Evolutionary conservation across 495 filamentous ascomycete species (phyloP), one percentile per base, ranked within the genome.

Genomic region (Aspergillus funiculosus): DNA sequence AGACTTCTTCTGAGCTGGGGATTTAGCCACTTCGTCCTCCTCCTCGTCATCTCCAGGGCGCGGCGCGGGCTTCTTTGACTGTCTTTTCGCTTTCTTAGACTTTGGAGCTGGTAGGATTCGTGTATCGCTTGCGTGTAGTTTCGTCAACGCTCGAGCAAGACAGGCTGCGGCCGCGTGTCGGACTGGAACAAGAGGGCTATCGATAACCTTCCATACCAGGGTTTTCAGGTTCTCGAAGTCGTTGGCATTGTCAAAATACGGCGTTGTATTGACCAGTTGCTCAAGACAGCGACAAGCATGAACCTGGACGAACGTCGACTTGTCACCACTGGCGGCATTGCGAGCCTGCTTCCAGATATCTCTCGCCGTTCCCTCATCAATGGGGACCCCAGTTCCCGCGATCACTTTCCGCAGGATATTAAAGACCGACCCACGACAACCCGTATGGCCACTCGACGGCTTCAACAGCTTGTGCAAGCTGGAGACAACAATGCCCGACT

Each of bases 341-440:
- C 92, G 78, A 18, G 85, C 83, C 56, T 87, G 85, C 62, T 95
- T 99, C 92, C 90, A 97, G 20, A 89, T 79, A 59, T 96, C 91
- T 53, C 88, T 80, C 8, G 84, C 86, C n/a, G 86, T 75, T 43
- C 65, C 71, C 61, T 99, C 92, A 52, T 99, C 92, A 43, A 89
- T 67, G 52, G 87, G 88, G 1, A 75, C 71, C 17, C 74, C 76
- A 18, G 95, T 76, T 57, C 87, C 87, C 34, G 69, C 73, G 7
- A 81, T 69, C 3, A 94, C 76, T 66, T 90, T 90, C 38, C 81
- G 84, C 14, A 95, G 60, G 3, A 89, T 78, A 39, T 74, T 78
- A 61, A 89, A 90, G n/a, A 92, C 76, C 7, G 86, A 79, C n/a
- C 83, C 86, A 27, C 89, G 80, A 19, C 94, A 68, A 0, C 89